A percentile compares a stretch with the other conserved stretches of the same genome.
Evolutionary conservation across 495 filamentous ascomycete genomes (phyloP).

Genomic region (Aspergillus indologenus): DNA sequence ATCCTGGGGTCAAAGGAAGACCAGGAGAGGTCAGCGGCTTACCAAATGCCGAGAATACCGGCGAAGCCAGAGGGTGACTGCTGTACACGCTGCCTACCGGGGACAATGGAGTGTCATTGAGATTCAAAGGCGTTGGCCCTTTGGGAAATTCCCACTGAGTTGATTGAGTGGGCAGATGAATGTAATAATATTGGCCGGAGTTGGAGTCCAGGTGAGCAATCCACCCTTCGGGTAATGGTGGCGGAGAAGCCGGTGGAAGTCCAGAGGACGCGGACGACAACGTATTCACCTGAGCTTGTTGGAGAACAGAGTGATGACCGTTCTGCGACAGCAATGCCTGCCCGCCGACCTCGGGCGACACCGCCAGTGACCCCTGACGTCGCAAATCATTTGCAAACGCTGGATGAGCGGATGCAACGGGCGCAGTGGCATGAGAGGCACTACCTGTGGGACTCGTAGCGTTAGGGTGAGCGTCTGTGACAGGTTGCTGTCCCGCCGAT

Average conservation of each 20-base stretch:
- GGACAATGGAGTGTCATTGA: constrained; percentile 74
- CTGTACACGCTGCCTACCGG: constrained; percentile 76
- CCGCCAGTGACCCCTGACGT: constrained; percentile 36
- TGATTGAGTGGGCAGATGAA: constrained; percentile 90
- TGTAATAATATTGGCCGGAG: constrained; percentile 98
- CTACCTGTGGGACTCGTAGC: constrained; percentile 29
- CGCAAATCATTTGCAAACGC: constrained; percentile 81
- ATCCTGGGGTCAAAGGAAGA: constrained; percentile 68
- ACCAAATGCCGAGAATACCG: constrained; percentile 62
- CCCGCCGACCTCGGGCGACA: constrained; percentile 29
- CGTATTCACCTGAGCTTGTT: constrained; percentile 36
- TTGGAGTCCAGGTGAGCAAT: constrained; percentile 94
- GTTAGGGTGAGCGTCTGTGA: constrained; percentile 27
- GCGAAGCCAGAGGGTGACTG: constrained; percentile 69
- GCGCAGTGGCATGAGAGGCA: constrained; percentile 23
- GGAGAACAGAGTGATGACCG: constrained; percentile 21
- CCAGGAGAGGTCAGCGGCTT: constrained; percentile 77
- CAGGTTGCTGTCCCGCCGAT: constrained; percentile 21
- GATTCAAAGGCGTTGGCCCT: constrained; percentile 76
- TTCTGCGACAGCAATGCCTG: constrained; percentile 25
- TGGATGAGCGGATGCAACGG: constrained; percentile 55
- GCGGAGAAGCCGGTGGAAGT: constrained; percentile 73
- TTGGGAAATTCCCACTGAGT: constrained; percentile 99
- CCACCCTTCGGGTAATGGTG: constrained; percentile 95
- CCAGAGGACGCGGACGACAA: constrained; percentile 51